A percentile compares a stretch with the other conserved stretches of the same genome.
Evolutionary conservation across 148 eudicot genomes (phyloP).

Genomic region (Heliamphora exappendiculata): DNA sequence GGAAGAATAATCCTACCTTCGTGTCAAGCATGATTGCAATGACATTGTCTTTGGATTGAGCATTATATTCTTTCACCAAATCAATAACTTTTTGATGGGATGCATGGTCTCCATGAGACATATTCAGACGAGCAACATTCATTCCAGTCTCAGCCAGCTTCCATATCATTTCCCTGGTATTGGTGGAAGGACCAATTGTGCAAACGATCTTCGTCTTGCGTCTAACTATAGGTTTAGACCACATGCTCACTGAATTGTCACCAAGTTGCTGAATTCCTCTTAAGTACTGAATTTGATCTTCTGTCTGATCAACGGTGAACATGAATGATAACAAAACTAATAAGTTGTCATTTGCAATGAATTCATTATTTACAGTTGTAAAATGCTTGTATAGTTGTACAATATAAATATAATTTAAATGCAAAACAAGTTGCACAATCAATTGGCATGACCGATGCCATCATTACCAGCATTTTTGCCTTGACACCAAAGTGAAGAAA

Average conservation of each 20-base stretch:
- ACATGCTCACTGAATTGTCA: constrained; percentile 45
- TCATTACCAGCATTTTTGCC: not conserved
- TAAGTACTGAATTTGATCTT: constrained; percentile 37
- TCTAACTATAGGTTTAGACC: constrained; percentile 72
- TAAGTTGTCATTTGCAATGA: not conserved
- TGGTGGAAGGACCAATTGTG: constrained; percentile 95
- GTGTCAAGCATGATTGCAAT: constrained; percentile 99
- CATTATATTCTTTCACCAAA: constrained; percentile 89
- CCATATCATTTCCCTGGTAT: constrained; percentile 93
- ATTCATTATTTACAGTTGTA: not conserved
- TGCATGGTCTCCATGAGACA: constrained; percentile 99
- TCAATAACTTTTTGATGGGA: constrained; percentile 95
- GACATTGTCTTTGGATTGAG: constrained; percentile 83
- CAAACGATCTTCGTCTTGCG: constrained; percentile 93
- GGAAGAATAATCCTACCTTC: constrained; percentile 38
- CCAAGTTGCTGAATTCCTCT: constrained; percentile 38
- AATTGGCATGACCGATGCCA: not conserved
- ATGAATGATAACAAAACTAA: not conserved
- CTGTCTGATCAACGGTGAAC: constrained; percentile 32
- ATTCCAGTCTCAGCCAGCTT: constrained; percentile 96
- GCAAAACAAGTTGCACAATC: not conserved
- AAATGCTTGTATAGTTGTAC: not conserved
- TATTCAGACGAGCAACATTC: constrained; percentile 92
- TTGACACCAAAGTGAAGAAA: not conserved
- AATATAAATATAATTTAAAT: not conserved